Conservation (phyloP, 495 filamentous ascomycete species). For the Penicillium waksmanii region DNA sequence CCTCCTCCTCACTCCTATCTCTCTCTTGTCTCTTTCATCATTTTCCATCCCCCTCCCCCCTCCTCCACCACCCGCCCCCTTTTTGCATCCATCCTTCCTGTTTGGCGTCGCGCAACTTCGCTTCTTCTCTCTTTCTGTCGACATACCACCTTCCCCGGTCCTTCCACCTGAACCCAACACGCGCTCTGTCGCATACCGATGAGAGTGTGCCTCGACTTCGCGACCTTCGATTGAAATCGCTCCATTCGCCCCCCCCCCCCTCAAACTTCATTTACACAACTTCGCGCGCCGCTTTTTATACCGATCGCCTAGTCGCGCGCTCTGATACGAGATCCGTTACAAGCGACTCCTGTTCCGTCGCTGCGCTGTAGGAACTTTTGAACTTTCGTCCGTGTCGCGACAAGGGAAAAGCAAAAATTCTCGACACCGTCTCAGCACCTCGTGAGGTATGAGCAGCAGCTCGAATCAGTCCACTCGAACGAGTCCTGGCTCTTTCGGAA, state of each 20-base stretch:
- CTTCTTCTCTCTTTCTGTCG: constrained; percentile 23
- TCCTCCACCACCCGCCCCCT: constrained; percentile 22
- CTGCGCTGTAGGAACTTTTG: background rate
- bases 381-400: constrained; percentile 28
- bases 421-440: constrained; percentile 16
- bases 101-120: constrained; percentile 15
- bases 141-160: constrained; percentile 16
- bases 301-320: constrained; percentile 26
- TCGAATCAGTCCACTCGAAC: constrained; percentile 53
- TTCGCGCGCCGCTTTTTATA: constrained; percentile 6
- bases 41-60: constrained; percentile 19
- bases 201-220: constrained; percentile 12
- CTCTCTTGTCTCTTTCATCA: constrained; percentile 22
- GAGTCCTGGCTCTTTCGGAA: constrained; percentile 52
- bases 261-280: constrained; percentile 2
- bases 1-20: constrained; percentile 24
- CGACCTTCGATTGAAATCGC: constrained; percentile 24
- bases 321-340: constrained; percentile 22
- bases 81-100: constrained; percentile 30
- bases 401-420: constrained; percentile 15
- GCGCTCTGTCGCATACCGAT: constrained; percentile 34
- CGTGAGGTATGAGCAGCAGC: constrained; percentile 53
- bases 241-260: constrained; percentile 8
- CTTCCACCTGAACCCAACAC: constrained; percentile 18
- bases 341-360: constrained; percentile 26